Evolutionary conservation across 306 rosid species (phyloP), one percentile per base, ranked within the genome.

Genomic region (Acmispon strigosus): DNA sequence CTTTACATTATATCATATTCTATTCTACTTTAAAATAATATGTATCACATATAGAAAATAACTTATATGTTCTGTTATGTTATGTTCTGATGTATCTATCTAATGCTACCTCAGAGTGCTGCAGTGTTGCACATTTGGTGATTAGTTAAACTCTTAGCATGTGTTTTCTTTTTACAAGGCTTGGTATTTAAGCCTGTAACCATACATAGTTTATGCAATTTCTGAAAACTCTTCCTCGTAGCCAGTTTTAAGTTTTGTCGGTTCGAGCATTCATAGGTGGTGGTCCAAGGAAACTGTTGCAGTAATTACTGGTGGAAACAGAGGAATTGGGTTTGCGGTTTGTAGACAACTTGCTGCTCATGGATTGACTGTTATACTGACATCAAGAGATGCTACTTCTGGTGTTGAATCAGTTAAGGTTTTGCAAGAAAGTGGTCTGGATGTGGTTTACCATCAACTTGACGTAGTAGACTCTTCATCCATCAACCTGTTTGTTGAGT

Each of bases 201-300:
- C 24, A 22, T 22, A 22, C 24, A 22, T 14, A 32, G 10, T 42
- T 29, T 14, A 2, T 37, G 58, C 34, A 29, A 68, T 19, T 71
- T 10, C 10, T 3, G 24, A 61, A 7, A 10, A 41, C 20, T 19
- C 17, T 64, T 63, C 32, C 13, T 5, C 10, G 1, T 58, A 19
- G 37, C 53, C 5, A 66, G 39, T 51, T 72, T 10, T 29, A 29
- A 18, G 27, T 49, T 34, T 45, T 29, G 12, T 42, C 6, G 7
- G 11, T 57, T 47, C 22, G 48, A 27, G 37, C 48, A 4, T 50
- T 56, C 15, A 2, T 69, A 93, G 98, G 85, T 94, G 98, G 98
- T 94, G 98, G 98, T 86, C 94, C 13, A 82, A 87, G 51, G 96
- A 94, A 72, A 90, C 95, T 36, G 61, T 90, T 62, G 96, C 90